Conservation (phyloP, 257 asterid genomes). For the Echium plantagineum region DNA sequence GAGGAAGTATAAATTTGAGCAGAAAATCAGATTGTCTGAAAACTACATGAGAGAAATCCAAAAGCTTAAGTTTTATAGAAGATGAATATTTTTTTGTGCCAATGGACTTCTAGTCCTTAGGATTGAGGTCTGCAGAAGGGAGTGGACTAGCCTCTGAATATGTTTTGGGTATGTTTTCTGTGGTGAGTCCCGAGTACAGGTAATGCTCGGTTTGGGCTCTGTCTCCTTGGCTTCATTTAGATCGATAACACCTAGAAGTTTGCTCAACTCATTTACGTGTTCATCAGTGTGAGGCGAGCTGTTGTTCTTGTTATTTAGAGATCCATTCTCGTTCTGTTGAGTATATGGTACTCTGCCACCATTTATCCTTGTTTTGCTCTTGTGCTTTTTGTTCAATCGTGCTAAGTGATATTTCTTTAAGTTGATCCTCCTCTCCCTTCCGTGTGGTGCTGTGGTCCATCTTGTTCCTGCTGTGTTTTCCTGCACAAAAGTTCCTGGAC, state of each 20-base stretch:
- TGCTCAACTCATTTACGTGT: conserved; percentile 30
- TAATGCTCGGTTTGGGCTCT: conserved; percentile 1
- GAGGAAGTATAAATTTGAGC: no score
- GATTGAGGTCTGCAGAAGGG: not conserved
- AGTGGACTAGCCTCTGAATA: not conserved
- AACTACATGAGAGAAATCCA: no score
- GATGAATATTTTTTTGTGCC: conserved; percentile 28
- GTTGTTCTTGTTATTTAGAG: no score
- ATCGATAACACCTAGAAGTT: conserved; percentile 31
- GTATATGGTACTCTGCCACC: not conserved
- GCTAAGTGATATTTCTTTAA: conserved; percentile 8
- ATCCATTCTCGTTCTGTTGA: not conserved
- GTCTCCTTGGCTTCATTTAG: conserved; percentile 17
- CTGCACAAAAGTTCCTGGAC: conserved; percentile 9
- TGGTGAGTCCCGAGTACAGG: conserved; percentile 2
- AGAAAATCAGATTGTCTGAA: no score
- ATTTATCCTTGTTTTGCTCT: not conserved
- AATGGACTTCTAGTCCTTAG: conserved; percentile 39
- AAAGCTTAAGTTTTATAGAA: conserved; percentile 11
- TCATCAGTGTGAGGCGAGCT: conserved; percentile 5
- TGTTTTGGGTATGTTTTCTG: no score
- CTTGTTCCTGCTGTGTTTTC: conserved; percentile 16
- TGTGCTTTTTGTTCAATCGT: conserved; percentile 7
- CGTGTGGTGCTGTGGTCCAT: conserved; percentile 5
- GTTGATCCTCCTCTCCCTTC: conserved; percentile 11